Conservation (phyloP, 2,329 filamentous ascomycete genomes). For the Neopestalotiopsis rosae region DNA sequence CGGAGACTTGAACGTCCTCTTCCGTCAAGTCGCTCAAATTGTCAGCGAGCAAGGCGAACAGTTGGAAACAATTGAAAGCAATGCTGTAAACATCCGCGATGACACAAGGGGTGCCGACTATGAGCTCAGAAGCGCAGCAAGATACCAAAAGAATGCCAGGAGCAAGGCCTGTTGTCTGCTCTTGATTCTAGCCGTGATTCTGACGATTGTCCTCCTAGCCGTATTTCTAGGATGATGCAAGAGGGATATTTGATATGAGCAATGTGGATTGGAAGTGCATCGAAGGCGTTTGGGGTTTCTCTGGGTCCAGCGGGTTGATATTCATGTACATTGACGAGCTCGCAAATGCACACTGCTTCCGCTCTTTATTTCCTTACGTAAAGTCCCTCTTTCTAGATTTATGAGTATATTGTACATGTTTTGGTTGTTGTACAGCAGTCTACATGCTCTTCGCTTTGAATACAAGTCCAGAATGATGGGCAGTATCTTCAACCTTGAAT, state of each 20-base stretch:
- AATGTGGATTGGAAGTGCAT: slow-evolving; percentile 22
- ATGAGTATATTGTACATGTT: not conserved
- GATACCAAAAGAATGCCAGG: slow-evolving; percentile 94
- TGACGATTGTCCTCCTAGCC: slow-evolving; percentile 88
- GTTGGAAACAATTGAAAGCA: slow-evolving; percentile 85
- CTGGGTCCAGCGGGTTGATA: not conserved
- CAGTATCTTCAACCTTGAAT: no score
- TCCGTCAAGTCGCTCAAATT: slow-evolving; percentile 97
- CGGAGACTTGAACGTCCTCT: slow-evolving; percentile 93
- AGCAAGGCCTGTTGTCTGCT: slow-evolving; percentile 94
- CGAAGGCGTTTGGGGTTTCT: slow-evolving; percentile 26
- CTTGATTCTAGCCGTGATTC: slow-evolving; percentile 84
- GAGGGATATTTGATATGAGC: slow-evolving; percentile 19
- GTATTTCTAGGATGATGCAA: slow-evolving; percentile 72
- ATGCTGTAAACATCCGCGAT: slow-evolving; percentile 81
- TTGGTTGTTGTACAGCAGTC: not conserved
- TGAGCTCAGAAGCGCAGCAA: slow-evolving; percentile 82
- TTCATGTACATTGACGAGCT: slow-evolving; percentile 6
- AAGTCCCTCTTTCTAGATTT: slow-evolving; percentile 7
- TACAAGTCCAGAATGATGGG: no score
- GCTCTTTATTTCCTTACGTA: not conserved
- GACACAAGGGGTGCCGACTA: slow-evolving; percentile 85
- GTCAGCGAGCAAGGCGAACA: slow-evolving; percentile 92
- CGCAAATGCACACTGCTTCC: not conserved
- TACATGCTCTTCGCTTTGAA: slow-evolving; percentile 1